Base-by-base conservation (phyloP, 1,284 basidiomycete genomes). In the Cutaneotrichosporon sp. region DNA sequence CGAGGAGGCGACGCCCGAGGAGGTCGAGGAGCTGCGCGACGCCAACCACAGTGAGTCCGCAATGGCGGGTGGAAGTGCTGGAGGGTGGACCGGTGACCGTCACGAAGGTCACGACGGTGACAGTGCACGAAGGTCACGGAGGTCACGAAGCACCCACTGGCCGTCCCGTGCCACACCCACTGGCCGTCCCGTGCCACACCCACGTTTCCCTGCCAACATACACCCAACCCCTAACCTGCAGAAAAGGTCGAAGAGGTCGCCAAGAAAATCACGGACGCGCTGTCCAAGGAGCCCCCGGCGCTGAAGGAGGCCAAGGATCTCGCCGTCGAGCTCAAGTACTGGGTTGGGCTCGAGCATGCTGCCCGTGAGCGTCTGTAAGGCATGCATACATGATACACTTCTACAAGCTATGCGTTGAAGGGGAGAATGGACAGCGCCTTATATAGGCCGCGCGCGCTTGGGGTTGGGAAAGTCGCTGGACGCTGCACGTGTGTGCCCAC, bases 291-390 rank as follows among this genome's bases (percentile, higher is more conserved):
- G 14, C 74, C 77, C 24, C 75, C 76, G 31, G 82, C 89, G 54
- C 88, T 91, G 84, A 71, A 75, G 8, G 71, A 77, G 2, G 87
- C 86, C 0, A 87, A 86, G 73, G 74, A 76, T 18, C 84, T 85
- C 11, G 84, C 89, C 14, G 84, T 92, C 27, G 83, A 87, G 69
- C 82, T 95, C 27, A 86, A 87, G 69, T 97, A 95, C 74, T 80
- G 91, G 73, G 81, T 86, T 56, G 86, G 88, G n/a, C 87, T 95
- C 24, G 83, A 86, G 43, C 79, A 83, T 13, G 91, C 92, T 7
- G 88, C 86, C 5, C 83, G 82, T 63, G 83, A 83, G 34, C 61
- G 57, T 47, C 58, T 64, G 27, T 52, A 58, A 31, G 50, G 1
- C 8, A 2, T 22, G 18, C 20, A n/a, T 8, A 49, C 11, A 24